Evolutionary conservation across 306 rosid species (phyloP).

Genomic region (Quercus wislizeni): DNA sequence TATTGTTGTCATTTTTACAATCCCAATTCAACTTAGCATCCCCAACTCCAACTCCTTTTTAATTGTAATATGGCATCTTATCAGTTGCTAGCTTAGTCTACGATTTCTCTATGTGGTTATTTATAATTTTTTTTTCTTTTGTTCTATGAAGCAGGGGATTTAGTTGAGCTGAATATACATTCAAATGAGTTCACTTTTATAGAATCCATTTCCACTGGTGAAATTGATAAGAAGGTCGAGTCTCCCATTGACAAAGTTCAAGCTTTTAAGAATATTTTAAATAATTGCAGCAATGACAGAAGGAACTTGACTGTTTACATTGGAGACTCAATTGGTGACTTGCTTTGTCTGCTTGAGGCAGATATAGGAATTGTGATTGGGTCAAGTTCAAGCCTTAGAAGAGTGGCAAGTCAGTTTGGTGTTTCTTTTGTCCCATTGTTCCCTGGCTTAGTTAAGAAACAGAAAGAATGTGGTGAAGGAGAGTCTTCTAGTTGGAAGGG

Average conservation of each 20-base stretch:
- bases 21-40: background rate
- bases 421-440: slow-evolving; percentile 76
- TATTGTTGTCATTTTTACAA: background rate
- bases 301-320: slow-evolving; percentile 69
- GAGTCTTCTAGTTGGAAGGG: slow-evolving; percentile 67
- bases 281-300: slow-evolving; percentile 38
- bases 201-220: slow-evolving; percentile 79
- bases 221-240: slow-evolving; percentile 75
- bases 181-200: slow-evolving; percentile 82
- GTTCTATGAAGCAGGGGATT: slow-evolving; percentile 56
- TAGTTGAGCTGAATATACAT: slow-evolving; percentile 60
- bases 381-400: slow-evolving; percentile 88
- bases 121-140: background rate
- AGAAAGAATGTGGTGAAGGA: slow-evolving; percentile 53
- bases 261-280: slow-evolving; percentile 54
- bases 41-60: background rate
- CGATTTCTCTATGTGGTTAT: slow-evolving; percentile 2
- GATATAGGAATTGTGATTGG: slow-evolving; percentile 93
- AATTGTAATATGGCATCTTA: background rate
- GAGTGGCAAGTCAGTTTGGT: slow-evolving; percentile 67
- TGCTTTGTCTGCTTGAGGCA: slow-evolving; percentile 92
- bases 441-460: slow-evolving; percentile 75
- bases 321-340: slow-evolving; percentile 94
- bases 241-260: slow-evolving; percentile 86
- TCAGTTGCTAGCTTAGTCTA: background rate